phyloP scores from a whole-genome alignment of 2,329 filamentous ascomycete species.

The Trichoderma sp. region DNA sequence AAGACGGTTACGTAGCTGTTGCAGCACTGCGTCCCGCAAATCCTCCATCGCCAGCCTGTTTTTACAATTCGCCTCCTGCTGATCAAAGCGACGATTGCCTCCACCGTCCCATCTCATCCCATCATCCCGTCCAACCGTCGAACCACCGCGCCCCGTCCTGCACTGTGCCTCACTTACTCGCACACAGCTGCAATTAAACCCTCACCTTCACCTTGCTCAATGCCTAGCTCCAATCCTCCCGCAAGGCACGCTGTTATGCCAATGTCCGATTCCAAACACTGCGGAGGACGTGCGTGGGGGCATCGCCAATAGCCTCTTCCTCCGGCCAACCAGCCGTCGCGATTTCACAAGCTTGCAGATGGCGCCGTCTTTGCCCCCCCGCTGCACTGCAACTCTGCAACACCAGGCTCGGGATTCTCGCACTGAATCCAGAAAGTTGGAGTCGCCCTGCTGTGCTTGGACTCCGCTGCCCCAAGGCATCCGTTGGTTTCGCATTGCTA shows the following conservation, averaged over 20 bases:
- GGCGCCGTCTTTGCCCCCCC: not conserved
- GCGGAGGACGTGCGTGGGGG: constrained; percentile 1
- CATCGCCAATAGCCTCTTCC: not conserved
- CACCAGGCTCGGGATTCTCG: not conserved
- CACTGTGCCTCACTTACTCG: not conserved
- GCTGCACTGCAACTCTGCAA: not conserved
- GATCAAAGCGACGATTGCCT: not conserved
- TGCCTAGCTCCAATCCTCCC: not conserved
- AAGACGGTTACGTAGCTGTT: not conserved
- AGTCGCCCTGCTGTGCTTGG: not conserved
- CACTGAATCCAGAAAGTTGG: not conserved
- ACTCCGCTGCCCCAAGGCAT: not conserved
- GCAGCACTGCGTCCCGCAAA: not conserved
- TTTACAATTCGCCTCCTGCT: not conserved
- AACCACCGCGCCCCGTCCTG: not conserved
- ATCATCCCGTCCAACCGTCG: not conserved
- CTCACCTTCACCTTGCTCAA: constrained; percentile 6
- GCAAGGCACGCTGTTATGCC: not conserved
- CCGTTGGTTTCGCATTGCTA: constrained; percentile 9
- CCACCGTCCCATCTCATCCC: not conserved
- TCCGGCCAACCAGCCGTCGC: not conserved
- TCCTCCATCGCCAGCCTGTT: not conserved
- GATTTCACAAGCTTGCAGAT: constrained; percentile 2
- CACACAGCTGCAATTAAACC: not conserved
- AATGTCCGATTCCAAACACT: not conserved